Conservation (phyloP, 345 rosid species). For the Reutealis trisperma region DNA sequence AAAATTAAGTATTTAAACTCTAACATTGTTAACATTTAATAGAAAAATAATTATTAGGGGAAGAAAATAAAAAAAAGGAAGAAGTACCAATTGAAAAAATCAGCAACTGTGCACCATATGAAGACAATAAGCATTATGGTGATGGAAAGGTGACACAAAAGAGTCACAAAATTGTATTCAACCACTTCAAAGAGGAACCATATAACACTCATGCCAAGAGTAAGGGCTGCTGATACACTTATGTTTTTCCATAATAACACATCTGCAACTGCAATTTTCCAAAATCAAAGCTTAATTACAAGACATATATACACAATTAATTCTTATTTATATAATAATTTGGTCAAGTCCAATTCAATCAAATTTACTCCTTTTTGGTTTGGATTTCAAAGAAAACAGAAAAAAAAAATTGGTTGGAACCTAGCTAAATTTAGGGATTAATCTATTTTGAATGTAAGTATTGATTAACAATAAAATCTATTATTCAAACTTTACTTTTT, state of each 20-base stretch:
- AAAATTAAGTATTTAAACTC: too few relatives aligned
- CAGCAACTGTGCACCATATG: slow-evolving; percentile 61
- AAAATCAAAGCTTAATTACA: neutral
- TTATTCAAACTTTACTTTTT: too few relatives aligned
- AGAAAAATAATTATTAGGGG: too few relatives aligned
- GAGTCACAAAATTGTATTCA: slow-evolving; percentile 79
- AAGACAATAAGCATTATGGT: slow-evolving; percentile 68
- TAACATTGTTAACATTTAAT: too few relatives aligned
- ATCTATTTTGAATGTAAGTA: too few relatives aligned
- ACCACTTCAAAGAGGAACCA: slow-evolving; percentile 92
- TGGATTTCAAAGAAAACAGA: too few relatives aligned
- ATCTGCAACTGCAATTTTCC: slow-evolving; percentile 64
- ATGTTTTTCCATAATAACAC: slow-evolving; percentile 71
- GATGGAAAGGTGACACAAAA: slow-evolving; percentile 68
- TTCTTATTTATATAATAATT: too few relatives aligned
- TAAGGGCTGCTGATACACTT: slow-evolving; percentile 49
- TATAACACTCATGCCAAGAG: slow-evolving; percentile 53
- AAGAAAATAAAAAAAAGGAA: neutral
- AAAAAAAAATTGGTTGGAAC: too few relatives aligned
- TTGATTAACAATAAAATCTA: too few relatives aligned
- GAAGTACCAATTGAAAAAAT: slow-evolving; percentile 58
- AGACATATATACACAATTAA: neutral
- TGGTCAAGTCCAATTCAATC: too few relatives aligned
- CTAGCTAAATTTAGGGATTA: too few relatives aligned
- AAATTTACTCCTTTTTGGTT: too few relatives aligned